Percentiles rank a stretch among this genome's conserved stretches.
These are phyloP conservation scores for Globisporangium recalcitrans DNA, from an alignment of 352 stramenopile genomes.

Conservation along the genomic window DNA sequence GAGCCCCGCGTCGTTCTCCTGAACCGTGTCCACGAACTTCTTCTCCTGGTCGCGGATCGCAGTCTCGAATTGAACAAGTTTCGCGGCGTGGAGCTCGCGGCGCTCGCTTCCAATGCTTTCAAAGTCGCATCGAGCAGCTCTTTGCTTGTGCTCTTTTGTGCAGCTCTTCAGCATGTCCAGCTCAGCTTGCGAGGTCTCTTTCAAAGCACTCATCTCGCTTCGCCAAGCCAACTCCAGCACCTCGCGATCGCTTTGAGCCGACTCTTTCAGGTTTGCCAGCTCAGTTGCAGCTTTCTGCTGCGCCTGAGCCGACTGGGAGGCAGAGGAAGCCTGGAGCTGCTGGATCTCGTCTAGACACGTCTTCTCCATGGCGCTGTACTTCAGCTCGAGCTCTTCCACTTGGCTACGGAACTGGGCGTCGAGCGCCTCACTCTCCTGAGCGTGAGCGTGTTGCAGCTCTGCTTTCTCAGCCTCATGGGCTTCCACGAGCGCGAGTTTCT, in stretches of 20 bases:
- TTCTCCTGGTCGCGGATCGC: conserved; percentile 38
- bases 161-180: conserved; percentile 26
- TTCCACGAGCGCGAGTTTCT: conserved; percentile 37
- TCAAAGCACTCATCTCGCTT: conserved; percentile 17
- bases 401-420: conserved; percentile 24
- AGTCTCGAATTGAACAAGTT: conserved; percentile 40
- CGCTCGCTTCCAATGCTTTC: conserved; percentile 24
- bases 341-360: conserved; percentile 32
- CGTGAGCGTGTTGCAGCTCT: conserved; percentile 24
- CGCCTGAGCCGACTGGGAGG: conserved; percentile 15
- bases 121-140: background rate
- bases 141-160: conserved; percentile 12
- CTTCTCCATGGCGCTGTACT: conserved; percentile 24
- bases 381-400: conserved; percentile 27
- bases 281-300: conserved; percentile 3
- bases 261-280: background rate
- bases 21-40: conserved; percentile 20
- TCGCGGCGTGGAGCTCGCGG: conserved; percentile 32
- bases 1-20: conserved; percentile 21
- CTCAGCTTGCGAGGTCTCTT: conserved; percentile 18
- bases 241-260: conserved; percentile 6
- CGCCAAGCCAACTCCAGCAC: background rate
- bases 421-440: conserved; percentile 19
- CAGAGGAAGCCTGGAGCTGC: conserved; percentile 25
- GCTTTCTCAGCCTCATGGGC: conserved; percentile 29